phyloP scores from a whole-genome alignment of 1,284 basidiomycete species.

The Exobasidium cylindrosporum region DNA sequence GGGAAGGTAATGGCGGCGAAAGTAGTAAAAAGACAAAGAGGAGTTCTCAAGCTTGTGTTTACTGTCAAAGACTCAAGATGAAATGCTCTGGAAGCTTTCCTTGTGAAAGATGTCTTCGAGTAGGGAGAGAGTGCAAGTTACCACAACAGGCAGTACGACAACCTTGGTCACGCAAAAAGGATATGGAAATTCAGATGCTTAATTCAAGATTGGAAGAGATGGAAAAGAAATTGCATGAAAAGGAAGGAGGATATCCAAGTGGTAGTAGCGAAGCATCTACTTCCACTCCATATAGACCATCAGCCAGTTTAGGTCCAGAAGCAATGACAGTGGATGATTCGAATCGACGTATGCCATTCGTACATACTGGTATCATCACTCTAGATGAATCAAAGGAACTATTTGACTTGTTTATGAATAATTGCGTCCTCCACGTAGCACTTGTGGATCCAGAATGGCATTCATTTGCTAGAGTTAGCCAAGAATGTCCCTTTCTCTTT shows the following conservation, averaged over 20 bases:
- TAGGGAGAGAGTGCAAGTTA: slow-evolving; percentile 49
- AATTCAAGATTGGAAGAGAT: slow-evolving; percentile 9
- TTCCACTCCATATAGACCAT: background rate
- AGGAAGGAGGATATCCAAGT: background rate
- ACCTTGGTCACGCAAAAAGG: slow-evolving; percentile 13
- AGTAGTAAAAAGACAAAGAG: slow-evolving; percentile 37
- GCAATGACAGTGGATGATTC: background rate
- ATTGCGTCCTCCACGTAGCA: slow-evolving; percentile 55
- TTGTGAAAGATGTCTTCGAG: slow-evolving; percentile 65
- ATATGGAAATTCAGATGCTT: slow-evolving; percentile 13
- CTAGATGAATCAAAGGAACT: slow-evolving; percentile 77
- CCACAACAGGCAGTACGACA: slow-evolving; percentile 26
- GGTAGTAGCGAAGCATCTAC: background rate
- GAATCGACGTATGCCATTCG: slow-evolving; percentile 56
- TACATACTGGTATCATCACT: slow-evolving; percentile 75
- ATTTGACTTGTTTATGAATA: slow-evolving; percentile 76
- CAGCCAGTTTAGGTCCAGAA: background rate
- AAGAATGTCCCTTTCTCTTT: slow-evolving; percentile 49
- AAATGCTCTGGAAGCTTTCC: slow-evolving; percentile 93
- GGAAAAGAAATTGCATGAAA: background rate
- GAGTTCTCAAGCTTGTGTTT: slow-evolving; percentile 73
- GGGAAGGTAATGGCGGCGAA: background rate
- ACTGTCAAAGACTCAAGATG: slow-evolving; percentile 96
- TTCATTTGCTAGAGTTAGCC: slow-evolving; percentile 46
- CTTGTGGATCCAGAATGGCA: slow-evolving; percentile 53